Evolutionary conservation across 1,139 yeast species (phyloP).

Genomic region (Scheffersomyces illinoinensis): DNA sequence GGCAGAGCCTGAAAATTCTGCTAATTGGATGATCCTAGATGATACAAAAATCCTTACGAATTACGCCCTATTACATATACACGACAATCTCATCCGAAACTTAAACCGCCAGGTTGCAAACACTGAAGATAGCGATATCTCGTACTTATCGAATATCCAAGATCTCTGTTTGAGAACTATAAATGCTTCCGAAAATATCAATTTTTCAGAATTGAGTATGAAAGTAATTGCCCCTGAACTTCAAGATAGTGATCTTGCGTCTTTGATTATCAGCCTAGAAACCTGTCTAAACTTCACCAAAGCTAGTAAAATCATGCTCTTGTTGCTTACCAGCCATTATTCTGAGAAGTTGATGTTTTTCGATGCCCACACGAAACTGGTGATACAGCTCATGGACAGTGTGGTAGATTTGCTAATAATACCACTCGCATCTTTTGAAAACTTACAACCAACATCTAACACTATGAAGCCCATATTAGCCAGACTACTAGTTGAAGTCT

Average conservation of each 20-base stretch:
- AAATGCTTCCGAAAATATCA: not conserved
- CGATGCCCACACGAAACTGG: slow-evolving; percentile 43
- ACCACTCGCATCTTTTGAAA: slow-evolving; percentile 10
- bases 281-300: slow-evolving; percentile 24
- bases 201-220: not conserved
- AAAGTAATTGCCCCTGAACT: not conserved
- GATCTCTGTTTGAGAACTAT: slow-evolving; percentile 7
- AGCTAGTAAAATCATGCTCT: slow-evolving; percentile 42
- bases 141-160: slow-evolving; percentile 7
- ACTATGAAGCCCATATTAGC: slow-evolving; percentile 5
- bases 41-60: slow-evolving; percentile 5
- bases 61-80: slow-evolving; percentile 1
- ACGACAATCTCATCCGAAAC: slow-evolving; percentile 7
- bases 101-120: not conserved
- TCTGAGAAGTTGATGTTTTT: slow-evolving; percentile 43
- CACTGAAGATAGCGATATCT: slow-evolving; percentile 4
- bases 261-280: not conserved
- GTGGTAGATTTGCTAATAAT: slow-evolving; percentile 36
- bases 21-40: slow-evolving; percentile 4
- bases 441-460: not conserved
- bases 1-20: slow-evolving; percentile 1
- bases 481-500: slow-evolving; percentile 4
- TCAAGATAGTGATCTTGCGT: not conserved
- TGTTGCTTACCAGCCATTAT: slow-evolving; percentile 39
- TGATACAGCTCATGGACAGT: slow-evolving; percentile 39